These are phyloP conservation scores for Microsporum audouinii DNA, from an alignment of 2,329 filamentous ascomycete species.

Conservation along the genomic window DNA sequence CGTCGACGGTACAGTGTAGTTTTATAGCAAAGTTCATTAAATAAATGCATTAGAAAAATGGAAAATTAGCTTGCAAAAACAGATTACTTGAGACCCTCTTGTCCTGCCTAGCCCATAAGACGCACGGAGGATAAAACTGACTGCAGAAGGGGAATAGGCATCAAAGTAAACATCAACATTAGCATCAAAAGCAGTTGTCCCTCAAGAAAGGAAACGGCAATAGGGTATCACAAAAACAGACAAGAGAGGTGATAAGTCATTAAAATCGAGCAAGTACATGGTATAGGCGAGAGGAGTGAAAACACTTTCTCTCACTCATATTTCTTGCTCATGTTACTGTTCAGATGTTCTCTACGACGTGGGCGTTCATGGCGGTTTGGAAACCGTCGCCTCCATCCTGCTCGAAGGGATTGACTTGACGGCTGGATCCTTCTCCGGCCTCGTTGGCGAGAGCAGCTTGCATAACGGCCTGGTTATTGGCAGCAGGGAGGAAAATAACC, in stretches of 20 bases:
- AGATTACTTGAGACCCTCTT: background rate
- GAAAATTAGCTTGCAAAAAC: background rate
- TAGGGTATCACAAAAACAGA: background rate
- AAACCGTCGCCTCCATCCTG: slow-evolving; percentile 47
- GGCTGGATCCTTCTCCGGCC: slow-evolving; percentile 46
- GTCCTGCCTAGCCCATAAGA: background rate
- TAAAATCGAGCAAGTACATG: background rate
- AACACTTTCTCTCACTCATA: background rate
- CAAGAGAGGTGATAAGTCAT: background rate
- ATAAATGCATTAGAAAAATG: background rate
- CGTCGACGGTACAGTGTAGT: background rate
- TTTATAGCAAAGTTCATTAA: background rate
- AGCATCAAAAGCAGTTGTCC: background rate
- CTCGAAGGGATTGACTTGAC: slow-evolving; percentile 27
- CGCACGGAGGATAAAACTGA: background rate
- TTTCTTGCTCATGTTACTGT: background rate
- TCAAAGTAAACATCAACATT: background rate
- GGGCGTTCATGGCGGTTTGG: slow-evolving; percentile 69
- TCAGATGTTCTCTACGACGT: slow-evolving; percentile 78
- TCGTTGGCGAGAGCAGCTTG: slow-evolving; percentile 41
- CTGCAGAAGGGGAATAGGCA: background rate
- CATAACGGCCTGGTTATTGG: slow-evolving; percentile 44
- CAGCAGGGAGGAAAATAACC: slow-evolving; percentile 68
- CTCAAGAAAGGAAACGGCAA: background rate
- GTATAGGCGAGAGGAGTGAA: background rate